Evolutionary conservation across 2,329 filamentous ascomycete species (phyloP), one percentile per base, ranked within the genome.

Genomic region (Arthrobotrys entomopaga): DNA sequence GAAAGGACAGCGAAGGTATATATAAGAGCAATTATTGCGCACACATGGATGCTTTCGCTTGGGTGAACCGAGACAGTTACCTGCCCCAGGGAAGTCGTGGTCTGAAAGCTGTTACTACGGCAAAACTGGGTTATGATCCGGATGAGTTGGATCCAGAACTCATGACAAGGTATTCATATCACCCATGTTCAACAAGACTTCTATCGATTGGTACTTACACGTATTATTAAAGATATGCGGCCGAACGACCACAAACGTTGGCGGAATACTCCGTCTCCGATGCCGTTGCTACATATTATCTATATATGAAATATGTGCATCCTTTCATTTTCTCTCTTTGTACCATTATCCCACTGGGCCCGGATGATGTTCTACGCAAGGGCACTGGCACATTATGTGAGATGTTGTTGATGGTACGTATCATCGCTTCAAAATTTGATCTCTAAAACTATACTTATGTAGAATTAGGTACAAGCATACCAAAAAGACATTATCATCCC

Each of bases 291-390:
- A 99, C 95, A 0, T 99, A 99, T 81, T 99, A 99, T 80, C 84
- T 99, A 76, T 99, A 99, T 86, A 99, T 99, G 96, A 99, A 99
- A 89, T 99, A 99, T 81, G 92, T 99, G n/a, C 95, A 99, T 81
- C 95, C 95, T 2, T 99, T 99, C 84, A 95, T 99, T 81, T 99
- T 99, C 85, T 98, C 96, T 0, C 85, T 99, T 0, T 99, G 95
- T 82, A 99, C 93, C 0, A 97, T 99, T 83, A 85, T 99, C 81
- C 95, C 95, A 0, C 86, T 99, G 0, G 92, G 92, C 50, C 92
- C 93, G 38, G 94, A 99, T 79, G 95, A 98, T 80, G 92, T 93
- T 0, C 82, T 98, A 78, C 88, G 95, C 77, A 99, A 99, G 82
- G 95, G 95, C 80, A 99, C 95, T 0, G 95, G 95, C 81, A 99